These are phyloP conservation scores for Yarrowia sp. DNA, from an alignment of 805 yeast genomes.

Conservation along the genomic window DNA sequence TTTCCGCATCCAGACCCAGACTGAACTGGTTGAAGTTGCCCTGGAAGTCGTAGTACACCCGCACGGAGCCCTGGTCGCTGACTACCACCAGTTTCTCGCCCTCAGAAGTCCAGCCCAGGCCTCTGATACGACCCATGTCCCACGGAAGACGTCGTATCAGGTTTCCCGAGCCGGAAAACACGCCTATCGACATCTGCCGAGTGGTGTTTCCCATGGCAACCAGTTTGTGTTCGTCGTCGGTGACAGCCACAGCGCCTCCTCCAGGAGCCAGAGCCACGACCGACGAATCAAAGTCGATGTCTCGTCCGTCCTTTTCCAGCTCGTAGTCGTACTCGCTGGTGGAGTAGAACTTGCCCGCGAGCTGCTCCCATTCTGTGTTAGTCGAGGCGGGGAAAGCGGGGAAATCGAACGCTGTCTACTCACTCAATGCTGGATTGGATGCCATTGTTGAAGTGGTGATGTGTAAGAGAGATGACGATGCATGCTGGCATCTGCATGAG, in stretches of 20 bases:
- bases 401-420: background rate
- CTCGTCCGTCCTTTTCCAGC: conserved; percentile 54
- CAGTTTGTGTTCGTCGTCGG: conserved; percentile 49
- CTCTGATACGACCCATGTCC: conserved; percentile 57
- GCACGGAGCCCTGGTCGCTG: conserved; percentile 58
- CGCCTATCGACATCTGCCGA: conserved; percentile 43
- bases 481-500: conserved; percentile 30
- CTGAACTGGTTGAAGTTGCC: conserved; percentile 68
- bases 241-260: conserved; percentile 62
- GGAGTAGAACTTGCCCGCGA: conserved; percentile 73
- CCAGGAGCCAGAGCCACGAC: conserved; percentile 59
- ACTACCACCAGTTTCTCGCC: conserved; percentile 65
- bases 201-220: conserved; percentile 43
- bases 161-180: conserved; percentile 50
- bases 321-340: conserved; percentile 63
- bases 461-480: background rate
- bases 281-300: conserved; percentile 53
- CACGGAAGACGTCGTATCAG: conserved; percentile 41
- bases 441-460: conserved; percentile 10
- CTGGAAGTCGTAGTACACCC: conserved; percentile 69
- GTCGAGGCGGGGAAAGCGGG: background rate
- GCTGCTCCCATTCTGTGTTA: conserved; percentile 72
- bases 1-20: conserved; percentile 51
- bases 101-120: conserved; percentile 58
- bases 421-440: conserved; percentile 35